A percentile compares a stretch with the other conserved stretches of the same genome.
These are phyloP conservation scores for Eurotiales sp. DNA, from an alignment of 2,329 filamentous ascomycete genomes.

Conservation along the genomic window DNA sequence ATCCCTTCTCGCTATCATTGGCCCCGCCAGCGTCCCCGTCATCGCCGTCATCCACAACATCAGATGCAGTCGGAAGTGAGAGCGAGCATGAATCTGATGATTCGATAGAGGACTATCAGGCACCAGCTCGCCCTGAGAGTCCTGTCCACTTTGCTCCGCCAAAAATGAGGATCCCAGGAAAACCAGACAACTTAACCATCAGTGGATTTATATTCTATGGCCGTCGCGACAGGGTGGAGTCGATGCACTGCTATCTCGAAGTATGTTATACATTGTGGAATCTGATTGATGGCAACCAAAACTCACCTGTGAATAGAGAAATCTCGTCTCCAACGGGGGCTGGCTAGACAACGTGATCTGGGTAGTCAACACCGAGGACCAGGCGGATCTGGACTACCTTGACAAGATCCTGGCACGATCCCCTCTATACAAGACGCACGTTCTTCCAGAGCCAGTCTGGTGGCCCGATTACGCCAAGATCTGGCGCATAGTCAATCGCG, in stretches of 20 bases:
- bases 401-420: background rate
- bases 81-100: background rate
- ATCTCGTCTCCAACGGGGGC: background rate
- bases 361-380: background rate
- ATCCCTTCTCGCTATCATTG: background rate
- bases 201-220: background rate
- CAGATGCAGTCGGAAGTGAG: background rate
- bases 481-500: background rate
- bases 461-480: background rate
- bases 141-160: background rate
- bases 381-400: background rate
- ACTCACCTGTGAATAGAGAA: background rate
- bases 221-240: background rate
- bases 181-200: background rate
- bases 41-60: background rate
- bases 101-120: background rate
- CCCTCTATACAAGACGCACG: background rate
- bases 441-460: background rate
- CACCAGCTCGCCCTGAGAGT: background rate
- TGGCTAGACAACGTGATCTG: slow-evolving; percentile 7
- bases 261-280: background rate
- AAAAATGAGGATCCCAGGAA: background rate
- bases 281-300: background rate
- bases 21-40: background rate
- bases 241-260: slow-evolving; percentile 6